Conservation (phyloP, 1,284 basidiomycete species). For the Neotropicomus parvogracilis region DNA sequence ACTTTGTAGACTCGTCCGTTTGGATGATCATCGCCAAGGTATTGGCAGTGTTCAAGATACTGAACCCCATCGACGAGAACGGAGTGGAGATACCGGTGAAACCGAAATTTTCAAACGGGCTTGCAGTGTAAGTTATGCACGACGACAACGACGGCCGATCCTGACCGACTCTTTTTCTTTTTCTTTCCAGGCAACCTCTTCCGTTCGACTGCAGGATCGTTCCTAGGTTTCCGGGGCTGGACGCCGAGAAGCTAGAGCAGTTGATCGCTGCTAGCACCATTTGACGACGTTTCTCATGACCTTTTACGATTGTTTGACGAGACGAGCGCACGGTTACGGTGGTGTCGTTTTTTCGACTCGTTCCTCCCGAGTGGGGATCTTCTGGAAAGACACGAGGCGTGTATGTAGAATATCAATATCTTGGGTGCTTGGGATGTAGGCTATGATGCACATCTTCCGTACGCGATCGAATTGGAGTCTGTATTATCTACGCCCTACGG, state of each 20-base stretch:
- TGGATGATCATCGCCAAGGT: constrained; percentile 16
- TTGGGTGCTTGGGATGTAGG: too few species aligned
- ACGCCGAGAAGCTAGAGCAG: not conserved
- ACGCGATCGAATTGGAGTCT: too few species aligned
- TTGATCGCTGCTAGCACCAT: not conserved
- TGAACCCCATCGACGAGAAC: constrained; percentile 13
- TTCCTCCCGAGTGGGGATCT: too few species aligned
- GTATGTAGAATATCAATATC: too few species aligned
- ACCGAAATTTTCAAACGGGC: constrained; percentile 7
- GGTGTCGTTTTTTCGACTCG: too few species aligned
- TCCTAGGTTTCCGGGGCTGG: not conserved
- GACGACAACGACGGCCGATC: too few species aligned
- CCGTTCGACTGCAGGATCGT: not conserved
- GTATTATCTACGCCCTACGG: too few species aligned
- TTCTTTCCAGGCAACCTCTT: not conserved
- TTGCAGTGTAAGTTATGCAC: constrained; percentile 12
- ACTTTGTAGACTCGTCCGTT: constrained; percentile 16
- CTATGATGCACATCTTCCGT: too few species aligned
- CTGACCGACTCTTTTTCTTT: not conserved
- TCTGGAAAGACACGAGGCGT: too few species aligned
- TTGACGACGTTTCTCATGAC: not conserved
- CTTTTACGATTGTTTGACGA: too few species aligned
- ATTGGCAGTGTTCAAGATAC: constrained; percentile 16
- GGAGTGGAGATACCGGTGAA: constrained; percentile 19
- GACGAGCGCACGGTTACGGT: too few species aligned